Evolutionary conservation across 352 stramenopile species (phyloP), one percentile per base, ranked within the genome.

Genomic region (Pythium pyrilobum): DNA sequence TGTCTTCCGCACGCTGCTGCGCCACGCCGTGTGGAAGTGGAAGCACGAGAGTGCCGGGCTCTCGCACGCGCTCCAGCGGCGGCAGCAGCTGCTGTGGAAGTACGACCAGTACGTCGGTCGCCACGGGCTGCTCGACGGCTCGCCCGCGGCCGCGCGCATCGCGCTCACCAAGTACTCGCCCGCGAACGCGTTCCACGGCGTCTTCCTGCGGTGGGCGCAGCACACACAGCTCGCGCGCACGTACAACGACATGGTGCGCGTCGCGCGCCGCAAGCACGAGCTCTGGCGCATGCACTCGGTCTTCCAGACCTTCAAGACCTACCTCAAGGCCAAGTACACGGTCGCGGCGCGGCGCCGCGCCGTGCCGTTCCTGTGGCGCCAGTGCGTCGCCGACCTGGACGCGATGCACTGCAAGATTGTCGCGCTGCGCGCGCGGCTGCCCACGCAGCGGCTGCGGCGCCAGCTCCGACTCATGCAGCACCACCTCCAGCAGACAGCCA

Each of bases 201-300:
- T 71, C 3, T 74, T 74, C 29, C n/a, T 71, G 12, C 66, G 66
- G 1, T 74, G 66, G 66, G 59, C 66, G 16, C 62, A 74, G 36
- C 56, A 62, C 58, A 69, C 66, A 20, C 66, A 74, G 37, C 28
- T 74, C 10, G 27, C n/a, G 15, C 31, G 25, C 5, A 33, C 56
- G 25, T 41, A 60, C 34, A 34, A 29, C 4, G 20, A 64, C 33
- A 43, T 69, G 15, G 29, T 62, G 1, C 37, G 25, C 2, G 4
- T 64, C 23, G 36, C 21, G 6, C 20, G 32, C 1, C 42, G 37
- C 31, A 71, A 69, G 29, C 49, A 50, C 36, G 57, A 62, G 21
- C 48, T 71, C 0, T 66, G 58, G 49, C 43, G 27, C 5, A 23
- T 69, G 15, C 51, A 69, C 28, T 54, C 51, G 8, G 45, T 71